phyloP scores from a whole-genome alignment of 169 alveolate genomes.

The Plasmodium gonderi region DNA sequence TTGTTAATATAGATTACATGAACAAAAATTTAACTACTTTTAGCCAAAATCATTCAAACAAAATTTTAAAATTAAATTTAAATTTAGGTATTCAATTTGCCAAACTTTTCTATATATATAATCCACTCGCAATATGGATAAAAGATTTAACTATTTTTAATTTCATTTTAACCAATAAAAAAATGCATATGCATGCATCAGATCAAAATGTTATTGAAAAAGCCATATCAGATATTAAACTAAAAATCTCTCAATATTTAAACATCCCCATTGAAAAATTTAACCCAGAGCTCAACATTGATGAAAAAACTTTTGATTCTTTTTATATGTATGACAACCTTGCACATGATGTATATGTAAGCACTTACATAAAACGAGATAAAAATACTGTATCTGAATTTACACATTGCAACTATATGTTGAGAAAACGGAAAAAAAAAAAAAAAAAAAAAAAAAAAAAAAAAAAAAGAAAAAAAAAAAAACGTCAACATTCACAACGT shows the following conservation, averaged over 20 bases:
- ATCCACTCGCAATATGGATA: slow-evolving; percentile 50
- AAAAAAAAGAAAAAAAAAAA: no score
- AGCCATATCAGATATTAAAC: slow-evolving; percentile 48
- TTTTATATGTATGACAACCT: slow-evolving; percentile 46
- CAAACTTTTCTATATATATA: slow-evolving; percentile 37
- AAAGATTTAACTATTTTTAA: slow-evolving; percentile 51
- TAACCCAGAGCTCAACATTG: slow-evolving; percentile 16
- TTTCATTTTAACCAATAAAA: slow-evolving; percentile 13
- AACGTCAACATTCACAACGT: no score
- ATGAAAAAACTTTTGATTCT: slow-evolving; percentile 14
- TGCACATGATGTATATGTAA: slow-evolving; percentile 74
- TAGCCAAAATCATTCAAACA: slow-evolving; percentile 40
- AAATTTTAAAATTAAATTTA: slow-evolving; percentile 38
- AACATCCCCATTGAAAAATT: slow-evolving; percentile 40
- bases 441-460: no score
- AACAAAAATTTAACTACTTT: slow-evolving; percentile 37
- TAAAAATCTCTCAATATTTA: slow-evolving; percentile 21
- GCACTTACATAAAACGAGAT: no score
- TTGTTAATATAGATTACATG: slow-evolving; percentile 38
- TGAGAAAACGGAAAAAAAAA: no score
- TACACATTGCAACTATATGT: no score
- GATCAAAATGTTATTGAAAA: slow-evolving; percentile 40
- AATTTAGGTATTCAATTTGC: slow-evolving; percentile 57
- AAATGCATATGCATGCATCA: neutral
- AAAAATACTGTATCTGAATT: no score